Base-by-base conservation (phyloP, 108 stramenopile species). In the Epithemia pelagica region DNA sequence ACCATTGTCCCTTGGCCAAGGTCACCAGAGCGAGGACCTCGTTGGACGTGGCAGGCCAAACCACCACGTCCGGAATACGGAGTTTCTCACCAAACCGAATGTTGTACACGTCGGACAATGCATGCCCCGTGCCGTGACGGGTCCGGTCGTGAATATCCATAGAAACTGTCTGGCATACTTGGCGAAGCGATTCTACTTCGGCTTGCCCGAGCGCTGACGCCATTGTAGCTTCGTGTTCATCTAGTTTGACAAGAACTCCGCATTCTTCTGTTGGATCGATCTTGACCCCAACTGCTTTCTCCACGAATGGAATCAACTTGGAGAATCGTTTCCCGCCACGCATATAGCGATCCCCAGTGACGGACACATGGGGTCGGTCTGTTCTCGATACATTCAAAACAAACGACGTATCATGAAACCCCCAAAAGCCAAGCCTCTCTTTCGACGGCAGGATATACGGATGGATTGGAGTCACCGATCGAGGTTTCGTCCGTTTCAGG, bases 61-160 rank as follows among this genome's bases (percentile, higher is more conserved):
- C 79, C 24, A 95, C 90, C 33, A 67, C 84, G 77, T 95, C 94
- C 23, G 94, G 94, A 32, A 90, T 67, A 32, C 94, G 85, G 70
- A 72, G 61, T 20, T 53, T 15, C 10, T 58, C 30, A 28, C 86
- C 89, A 52, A 65, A 74, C 61, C 94, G 81, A 57, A 95, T 75
- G 25, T 60, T 60, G 61, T 75, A 91, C 61, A 95, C 77, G 64
- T 95, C 94, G 57, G 88, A 81, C 66, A 88, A 87, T 18, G 83
- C 82, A 70, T 95, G 94, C 5, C 94, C 94, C n/a, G 88, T 86
- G 25, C 89, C 86, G 69, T 92, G 90, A 5, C 94, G 76, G 37
- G 78, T 82, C 26, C 88, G 68, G 31, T 89, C 87, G 20, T 56
- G 26, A 18, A 63, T 65, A 8, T 59, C 30, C 29, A 62, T 66